phyloP scores from a whole-genome alignment of 495 filamentous ascomycete species.

The Xylaria acuta region DNA sequence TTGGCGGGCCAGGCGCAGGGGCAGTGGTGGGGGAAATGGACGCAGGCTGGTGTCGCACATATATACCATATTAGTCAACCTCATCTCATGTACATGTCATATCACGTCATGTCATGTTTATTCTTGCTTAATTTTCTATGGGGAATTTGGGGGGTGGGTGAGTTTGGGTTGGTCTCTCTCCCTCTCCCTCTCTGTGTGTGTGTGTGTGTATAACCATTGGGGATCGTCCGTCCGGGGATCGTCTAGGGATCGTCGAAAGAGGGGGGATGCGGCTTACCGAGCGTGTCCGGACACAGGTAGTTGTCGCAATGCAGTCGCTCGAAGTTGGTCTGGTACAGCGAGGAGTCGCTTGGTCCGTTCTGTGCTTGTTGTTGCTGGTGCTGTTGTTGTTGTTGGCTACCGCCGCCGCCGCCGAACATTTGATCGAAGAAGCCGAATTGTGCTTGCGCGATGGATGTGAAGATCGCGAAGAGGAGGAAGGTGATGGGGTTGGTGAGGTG shows the following conservation, averaged over 20 bases:
- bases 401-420: constrained; percentile 62
- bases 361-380: constrained; percentile 61
- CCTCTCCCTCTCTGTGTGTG: background rate
- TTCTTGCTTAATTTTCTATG: background rate
- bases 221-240: background rate
- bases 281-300: constrained; percentile 89
- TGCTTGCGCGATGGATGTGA: constrained; percentile 44
- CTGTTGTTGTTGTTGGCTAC: constrained; percentile 35
- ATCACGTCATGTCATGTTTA: background rate
- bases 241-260: background rate
- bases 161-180: no score
- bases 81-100: background rate
- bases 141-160: background rate
- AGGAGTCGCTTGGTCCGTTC: constrained; percentile 79
- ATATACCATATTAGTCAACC: background rate
- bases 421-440: constrained; percentile 94
- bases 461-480: constrained; percentile 39
- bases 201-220: background rate
- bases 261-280: constrained; percentile 52
- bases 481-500: constrained; percentile 35
- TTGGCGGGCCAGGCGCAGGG: constrained; percentile 81
- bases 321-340: constrained; percentile 77
- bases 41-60: constrained; percentile 63
- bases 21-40: constrained; percentile 92
- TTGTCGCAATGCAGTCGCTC: constrained; percentile 75